Evolutionary conservation across 208 protist genomes (phyloP), one percentile per base, ranked within the genome.

Genomic region (Trypanosoma vivax): DNA sequence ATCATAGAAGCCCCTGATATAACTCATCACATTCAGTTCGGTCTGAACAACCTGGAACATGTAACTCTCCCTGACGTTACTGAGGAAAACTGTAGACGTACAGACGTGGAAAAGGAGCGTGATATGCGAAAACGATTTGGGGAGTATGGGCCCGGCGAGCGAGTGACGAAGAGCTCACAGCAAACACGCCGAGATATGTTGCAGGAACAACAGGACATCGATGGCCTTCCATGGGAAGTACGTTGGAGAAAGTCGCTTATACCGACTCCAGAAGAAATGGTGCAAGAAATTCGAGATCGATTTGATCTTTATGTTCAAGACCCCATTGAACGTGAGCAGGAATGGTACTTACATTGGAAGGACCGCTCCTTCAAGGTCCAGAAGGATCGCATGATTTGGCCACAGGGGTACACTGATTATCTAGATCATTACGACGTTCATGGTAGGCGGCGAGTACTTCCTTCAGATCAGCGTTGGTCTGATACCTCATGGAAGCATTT

Each of bases 321-420:
- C 60, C 81, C 80, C 11, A 94, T 94, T 52, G 87, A 94, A 51
- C 79, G 83, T 6, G 83, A 89, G 64, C 73, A 91, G 70, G 81
- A 91, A 68, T 94, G 83, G 83, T 94, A 91, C 51, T 64, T 91
- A 47, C 83, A 94, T 72, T 94, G 83, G 83, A 88, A 90, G 50
- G 87, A 94, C 52, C 64, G 83, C 43, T 65, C 63, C 16, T 94
- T 90, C 70, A 90, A 92, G 55, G 70, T 86, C 45, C 79, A 94
- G 56, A 84, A 85, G 54, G 87, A 94, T 60, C 79, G 87, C 46
- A 85, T 94, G 80, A 90, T 94, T 38, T 94, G 87, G 81, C 87
- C 87, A 33, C 87, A 94, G 40, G 83, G 87, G 21, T 94, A 88
- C 70, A 94, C 87, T 5, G 87, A 94, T 62, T 91, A 94, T 68